A percentile compares a stretch with the other conserved stretches of the same genome.
These are phyloP conservation scores for Amanita pseudoporphyria DNA, from an alignment of 768 basidiomycete species.

Conservation along the genomic window DNA sequence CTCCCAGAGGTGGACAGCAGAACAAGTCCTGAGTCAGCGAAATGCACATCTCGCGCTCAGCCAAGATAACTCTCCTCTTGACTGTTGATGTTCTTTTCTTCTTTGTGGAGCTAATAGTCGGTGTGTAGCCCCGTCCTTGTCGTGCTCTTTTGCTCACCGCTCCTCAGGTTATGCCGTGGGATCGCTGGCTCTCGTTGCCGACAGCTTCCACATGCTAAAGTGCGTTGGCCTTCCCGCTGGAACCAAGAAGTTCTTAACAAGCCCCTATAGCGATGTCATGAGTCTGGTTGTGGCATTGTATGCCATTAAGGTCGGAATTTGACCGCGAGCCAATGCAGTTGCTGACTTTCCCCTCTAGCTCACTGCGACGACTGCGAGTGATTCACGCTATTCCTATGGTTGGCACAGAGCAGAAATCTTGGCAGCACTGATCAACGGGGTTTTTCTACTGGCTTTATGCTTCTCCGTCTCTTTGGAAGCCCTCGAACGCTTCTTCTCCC, in stretches of 20 bases:
- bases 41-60: slow-evolving; percentile 52
- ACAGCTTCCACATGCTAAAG: slow-evolving; percentile 99
- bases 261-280: slow-evolving; percentile 76
- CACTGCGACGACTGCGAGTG: slow-evolving; percentile 43
- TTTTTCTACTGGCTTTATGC: slow-evolving; percentile 93
- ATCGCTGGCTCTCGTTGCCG: slow-evolving; percentile 90
- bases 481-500: slow-evolving; percentile 78
- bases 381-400: slow-evolving; percentile 90
- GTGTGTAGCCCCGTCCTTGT: slow-evolving; percentile 25
- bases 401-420: slow-evolving; percentile 98
- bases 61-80: slow-evolving; percentile 67
- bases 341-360: slow-evolving; percentile 34
- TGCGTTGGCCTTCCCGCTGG: slow-evolving; percentile 25
- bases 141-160: slow-evolving; percentile 10
- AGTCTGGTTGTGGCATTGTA: slow-evolving; percentile 68
- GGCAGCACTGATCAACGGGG: slow-evolving; percentile 91
- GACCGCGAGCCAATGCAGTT: neutral
- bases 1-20: no score
- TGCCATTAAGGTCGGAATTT: slow-evolving; percentile 62
- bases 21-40: neutral
- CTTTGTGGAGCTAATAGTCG: slow-evolving; percentile 74
- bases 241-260: slow-evolving; percentile 7
- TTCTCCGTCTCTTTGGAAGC: slow-evolving; percentile 95
- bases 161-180: slow-evolving; percentile 85
- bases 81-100: slow-evolving; percentile 84